Conservation (phyloP, 2,329 filamentous ascomycete species). For the Colletotrichum spaethianum region DNA sequence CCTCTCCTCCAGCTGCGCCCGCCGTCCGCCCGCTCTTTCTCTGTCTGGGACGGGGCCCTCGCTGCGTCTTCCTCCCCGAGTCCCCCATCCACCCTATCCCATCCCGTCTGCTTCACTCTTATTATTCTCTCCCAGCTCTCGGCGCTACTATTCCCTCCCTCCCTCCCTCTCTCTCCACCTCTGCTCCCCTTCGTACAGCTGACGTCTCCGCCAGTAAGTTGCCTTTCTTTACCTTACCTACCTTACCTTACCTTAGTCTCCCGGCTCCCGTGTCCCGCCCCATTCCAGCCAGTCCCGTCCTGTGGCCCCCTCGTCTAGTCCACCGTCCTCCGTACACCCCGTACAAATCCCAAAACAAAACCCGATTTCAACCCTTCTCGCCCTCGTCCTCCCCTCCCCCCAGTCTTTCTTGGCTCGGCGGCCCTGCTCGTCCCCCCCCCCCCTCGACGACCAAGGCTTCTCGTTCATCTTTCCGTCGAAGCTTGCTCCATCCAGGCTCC, state of each 20-base stretch:
- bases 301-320: constrained; percentile 7
- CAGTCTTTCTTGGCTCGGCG: constrained; percentile 29
- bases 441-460: constrained; percentile 31
- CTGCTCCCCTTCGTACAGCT: background rate
- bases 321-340: constrained; percentile 25
- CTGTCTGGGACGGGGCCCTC: background rate
- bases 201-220: constrained; percentile 4
- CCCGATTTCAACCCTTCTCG: constrained; percentile 30
- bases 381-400: constrained; percentile 1
- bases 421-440: constrained; percentile 20
- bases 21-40: constrained; percentile 20
- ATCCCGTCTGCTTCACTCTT: constrained; percentile 1
- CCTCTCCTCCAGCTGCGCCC: constrained; percentile 26
- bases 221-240: constrained; percentile 4
- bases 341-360: constrained; percentile 32
- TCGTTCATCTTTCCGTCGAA: constrained; percentile 34
- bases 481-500: constrained; percentile 34
- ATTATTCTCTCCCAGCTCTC: background rate
- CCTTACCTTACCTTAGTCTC: constrained; percentile 4
- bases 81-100: background rate
- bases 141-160: background rate
- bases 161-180: background rate
- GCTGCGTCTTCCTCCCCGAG: constrained; percentile 6
- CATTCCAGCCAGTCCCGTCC: constrained; percentile 16
- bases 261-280: constrained; percentile 20